phyloP scores from a whole-genome alignment of 2,329 filamentous ascomycete species.

The Aspergillus spinulosporus region DNA sequence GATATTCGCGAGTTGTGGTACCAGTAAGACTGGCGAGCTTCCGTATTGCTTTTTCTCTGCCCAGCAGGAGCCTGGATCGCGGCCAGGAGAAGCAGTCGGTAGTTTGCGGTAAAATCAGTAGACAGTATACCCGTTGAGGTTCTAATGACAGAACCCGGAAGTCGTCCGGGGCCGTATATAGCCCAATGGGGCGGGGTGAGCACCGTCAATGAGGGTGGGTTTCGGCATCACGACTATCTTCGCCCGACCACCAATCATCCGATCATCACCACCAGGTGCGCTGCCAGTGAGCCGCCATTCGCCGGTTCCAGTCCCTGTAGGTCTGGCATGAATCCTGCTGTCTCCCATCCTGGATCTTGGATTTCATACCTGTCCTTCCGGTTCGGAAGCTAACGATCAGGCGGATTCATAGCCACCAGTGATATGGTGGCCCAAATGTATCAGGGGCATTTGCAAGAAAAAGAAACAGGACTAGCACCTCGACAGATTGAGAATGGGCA shows the following conservation, averaged over 20 bases:
- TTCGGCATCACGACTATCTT: constrained; percentile 14
- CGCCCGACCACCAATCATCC: constrained; percentile 15
- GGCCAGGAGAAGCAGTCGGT: not conserved
- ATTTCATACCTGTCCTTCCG: constrained; percentile 12
- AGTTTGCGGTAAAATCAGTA: not conserved
- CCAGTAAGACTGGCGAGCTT: not conserved
- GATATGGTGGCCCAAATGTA: not conserved
- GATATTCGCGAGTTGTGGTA: not conserved
- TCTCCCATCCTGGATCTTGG: constrained; percentile 11
- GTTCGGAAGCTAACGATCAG: constrained; percentile 9
- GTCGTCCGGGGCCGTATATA: constrained; percentile 9
- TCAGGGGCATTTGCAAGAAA: not conserved
- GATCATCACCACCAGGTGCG: constrained; percentile 13
- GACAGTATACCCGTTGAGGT: not conserved
- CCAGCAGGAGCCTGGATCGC: not conserved
- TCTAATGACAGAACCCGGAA: constrained; percentile 2
- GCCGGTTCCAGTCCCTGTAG: constrained; percentile 11
- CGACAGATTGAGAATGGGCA: not conserved
- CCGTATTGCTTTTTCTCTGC: constrained; percentile 8
- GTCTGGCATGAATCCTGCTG: constrained; percentile 11
- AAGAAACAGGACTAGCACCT: constrained; percentile 6
- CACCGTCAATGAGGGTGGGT: constrained; percentile 11
- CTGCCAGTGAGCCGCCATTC: constrained; percentile 13
- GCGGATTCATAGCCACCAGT: constrained; percentile 1
- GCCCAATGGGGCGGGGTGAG: constrained; percentile 2